Conservation (phyloP, 1,139 yeast species). For the Yamadazyma songkhlaensis region DNA sequence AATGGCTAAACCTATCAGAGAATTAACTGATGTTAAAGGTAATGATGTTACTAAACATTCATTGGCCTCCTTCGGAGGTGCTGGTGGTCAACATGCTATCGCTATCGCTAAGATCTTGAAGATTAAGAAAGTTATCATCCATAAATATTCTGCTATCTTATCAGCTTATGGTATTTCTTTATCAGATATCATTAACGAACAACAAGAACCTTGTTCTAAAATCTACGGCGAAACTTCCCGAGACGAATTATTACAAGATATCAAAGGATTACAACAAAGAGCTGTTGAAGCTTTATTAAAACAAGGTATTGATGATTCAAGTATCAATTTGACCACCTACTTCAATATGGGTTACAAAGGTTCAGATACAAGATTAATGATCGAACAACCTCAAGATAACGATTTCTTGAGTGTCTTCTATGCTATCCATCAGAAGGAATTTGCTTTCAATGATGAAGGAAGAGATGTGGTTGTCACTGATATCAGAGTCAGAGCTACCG, state of each 20-base stretch:
- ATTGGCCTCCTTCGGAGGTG: constrained; percentile 22
- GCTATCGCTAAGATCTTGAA: constrained; percentile 19
- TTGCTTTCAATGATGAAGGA: constrained; percentile 61
- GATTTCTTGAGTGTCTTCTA: constrained; percentile 38
- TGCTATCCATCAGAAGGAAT: constrained; percentile 58
- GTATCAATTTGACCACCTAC: constrained; percentile 11
- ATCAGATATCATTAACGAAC: constrained; percentile 19
- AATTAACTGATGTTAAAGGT: constrained; percentile 21
- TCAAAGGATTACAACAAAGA: constrained; percentile 10
- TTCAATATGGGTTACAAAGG: constrained; percentile 24
- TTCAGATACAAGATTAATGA: constrained; percentile 20
- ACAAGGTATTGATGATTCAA: constrained; percentile 19
- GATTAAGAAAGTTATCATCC: constrained; percentile 18
- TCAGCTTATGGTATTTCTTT: constrained; percentile 22
- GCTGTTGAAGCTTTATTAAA: constrained; percentile 9
- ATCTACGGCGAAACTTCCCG: constrained; percentile 10
- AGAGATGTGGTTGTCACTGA: constrained; percentile 31
- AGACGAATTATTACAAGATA: constrained; percentile 12
- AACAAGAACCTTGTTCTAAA: constrained; percentile 18
- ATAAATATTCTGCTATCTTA: constrained; percentile 19
- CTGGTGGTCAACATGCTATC: constrained; percentile 23
- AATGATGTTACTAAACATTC: constrained; percentile 19
- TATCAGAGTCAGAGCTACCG: constrained; percentile 16
- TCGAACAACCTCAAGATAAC: constrained; percentile 18
- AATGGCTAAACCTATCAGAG: constrained; percentile 23